Percentiles rank a stretch among this genome's conserved stretches.
These are phyloP conservation scores for Xylariomycetidae sp. DNA, from an alignment of 2,329 filamentous ascomycete genomes.

Conservation along the genomic window DNA sequence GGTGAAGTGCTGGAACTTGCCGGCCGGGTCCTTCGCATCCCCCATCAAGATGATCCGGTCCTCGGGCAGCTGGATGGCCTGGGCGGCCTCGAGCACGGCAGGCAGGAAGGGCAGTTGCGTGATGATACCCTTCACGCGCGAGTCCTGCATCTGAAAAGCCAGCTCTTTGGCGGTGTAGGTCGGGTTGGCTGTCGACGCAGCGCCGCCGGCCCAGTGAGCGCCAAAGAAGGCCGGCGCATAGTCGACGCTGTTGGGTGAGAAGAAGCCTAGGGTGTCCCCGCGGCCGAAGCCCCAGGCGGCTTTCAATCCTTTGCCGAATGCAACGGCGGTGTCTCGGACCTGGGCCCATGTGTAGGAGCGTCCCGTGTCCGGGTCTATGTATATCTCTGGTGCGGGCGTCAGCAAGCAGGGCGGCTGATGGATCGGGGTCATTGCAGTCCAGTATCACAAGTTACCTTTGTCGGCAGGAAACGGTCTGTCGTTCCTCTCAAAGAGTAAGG, in stretches of 20 bases:
- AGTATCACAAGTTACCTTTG: slow-evolving; percentile 49
- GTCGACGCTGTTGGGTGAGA: slow-evolving; percentile 82
- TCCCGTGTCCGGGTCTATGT: slow-evolving; percentile 66
- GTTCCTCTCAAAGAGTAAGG: slow-evolving; percentile 66
- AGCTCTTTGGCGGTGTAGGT: slow-evolving; percentile 80
- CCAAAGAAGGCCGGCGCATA: slow-evolving; percentile 73
- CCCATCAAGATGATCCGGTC: slow-evolving; percentile 74
- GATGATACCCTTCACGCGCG: slow-evolving; percentile 65
- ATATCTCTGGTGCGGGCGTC: slow-evolving; percentile 63
- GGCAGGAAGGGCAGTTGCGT: slow-evolving; percentile 66
- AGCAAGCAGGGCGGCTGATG: slow-evolving; percentile 2
- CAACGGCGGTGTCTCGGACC: slow-evolving; percentile 56
- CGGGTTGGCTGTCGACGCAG: slow-evolving; percentile 81
- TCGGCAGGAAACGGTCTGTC: slow-evolving; percentile 61
- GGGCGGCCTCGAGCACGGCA: slow-evolving; percentile 61
- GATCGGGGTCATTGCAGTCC: neutral
- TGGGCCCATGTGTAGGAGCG: slow-evolving; percentile 64
- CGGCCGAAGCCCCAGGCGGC: slow-evolving; percentile 71
- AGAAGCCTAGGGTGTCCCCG: slow-evolving; percentile 77
- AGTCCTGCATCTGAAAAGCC: slow-evolving; percentile 76
- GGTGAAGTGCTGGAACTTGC: slow-evolving; percentile 64
- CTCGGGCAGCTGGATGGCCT: slow-evolving; percentile 61
- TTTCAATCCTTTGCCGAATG: slow-evolving; percentile 77
- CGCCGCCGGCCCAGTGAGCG: slow-evolving; percentile 74
- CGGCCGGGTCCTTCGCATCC: slow-evolving; percentile 53